These are phyloP conservation scores for Camelina laxa DNA, from an alignment of 345 rosid species.

Conservation along the genomic window DNA sequence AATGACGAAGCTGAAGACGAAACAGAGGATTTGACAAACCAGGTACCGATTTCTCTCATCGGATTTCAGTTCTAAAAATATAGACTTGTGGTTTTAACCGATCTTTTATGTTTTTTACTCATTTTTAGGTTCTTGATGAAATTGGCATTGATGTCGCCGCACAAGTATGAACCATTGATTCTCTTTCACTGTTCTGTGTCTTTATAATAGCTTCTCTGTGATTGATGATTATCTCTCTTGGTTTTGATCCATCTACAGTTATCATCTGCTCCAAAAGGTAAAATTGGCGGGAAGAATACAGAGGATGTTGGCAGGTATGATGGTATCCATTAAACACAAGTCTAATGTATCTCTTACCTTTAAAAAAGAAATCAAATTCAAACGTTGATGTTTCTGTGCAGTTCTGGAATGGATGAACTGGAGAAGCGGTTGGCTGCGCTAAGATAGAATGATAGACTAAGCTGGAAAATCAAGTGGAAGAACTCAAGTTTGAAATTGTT, in stretches of 20 bases:
- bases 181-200: neutral
- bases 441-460: slow-evolving; percentile 46
- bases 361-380: slow-evolving; percentile 3
- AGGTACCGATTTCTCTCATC: slow-evolving; percentile 48
- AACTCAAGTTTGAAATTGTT: slow-evolving; percentile 15
- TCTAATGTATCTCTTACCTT: neutral
- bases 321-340: slow-evolving; percentile 17
- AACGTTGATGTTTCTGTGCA: slow-evolving; percentile 37
- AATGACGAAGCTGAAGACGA: slow-evolving; percentile 96
- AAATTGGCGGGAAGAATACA: slow-evolving; percentile 65
- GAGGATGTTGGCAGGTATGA: slow-evolving; percentile 74
- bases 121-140: slow-evolving; percentile 86
- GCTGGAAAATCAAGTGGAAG: neutral
- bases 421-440: slow-evolving; percentile 96
- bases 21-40: slow-evolving; percentile 91
- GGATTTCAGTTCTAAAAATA: neutral
- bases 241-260: slow-evolving; percentile 52
- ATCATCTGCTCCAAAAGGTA: slow-evolving; percentile 84
- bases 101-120: neutral
- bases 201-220: neutral
- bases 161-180: slow-evolving; percentile 58
- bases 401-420: slow-evolving; percentile 75
- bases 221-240: slow-evolving; percentile 30
- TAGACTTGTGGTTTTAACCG: neutral
- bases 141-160: slow-evolving; percentile 94